Evolutionary conservation across 2,329 filamentous ascomycete genomes (phyloP), one percentile per base, ranked within the genome.

Genomic region (Aspergillus arachidicola): DNA sequence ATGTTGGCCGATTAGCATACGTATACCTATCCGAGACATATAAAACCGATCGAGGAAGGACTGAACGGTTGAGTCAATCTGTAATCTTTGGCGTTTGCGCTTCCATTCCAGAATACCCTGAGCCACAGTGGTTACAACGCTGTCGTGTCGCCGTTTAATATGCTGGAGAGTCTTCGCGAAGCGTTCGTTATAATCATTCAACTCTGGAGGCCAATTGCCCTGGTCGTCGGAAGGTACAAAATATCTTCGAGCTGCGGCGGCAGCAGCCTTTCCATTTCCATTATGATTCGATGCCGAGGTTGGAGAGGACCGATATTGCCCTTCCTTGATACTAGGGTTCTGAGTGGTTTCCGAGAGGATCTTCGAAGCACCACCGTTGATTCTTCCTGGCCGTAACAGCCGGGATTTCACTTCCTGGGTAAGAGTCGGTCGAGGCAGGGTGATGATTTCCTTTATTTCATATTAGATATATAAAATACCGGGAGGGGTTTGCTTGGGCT

Each of bases 71-170:
- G 94, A 90, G 80, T 98, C 95, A 74, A 99, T 99, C 76, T 98
- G 95, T 90, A 98, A 95, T 59, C 95, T 89, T 84, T 99, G 95
- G 66, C 93, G 88, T 76, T 91, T 94, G 61, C 94, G 92, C 83
- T 99, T 99, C 85, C 96, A 99, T 81, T 99, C 95, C 63, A 98
- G 86, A 69, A 99, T 97, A 64, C 95, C 95, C 80, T 99, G 94
- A 6, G 95, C 95, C 80, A 99, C 95, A 9, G 95, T 99, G 21
- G 95, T 99, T 56, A 99, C 95, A 66, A 99, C 95, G 72, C 94
- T 90, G 79, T 99, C 95, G 81, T 99, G 95, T 74, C 95, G 86
- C 78, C 94, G 85, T 84, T 99, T 99, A 82, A 99, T 98, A 71
- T 91, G 90, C 77, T 98, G 91, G 53, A 99, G 84, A 4, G 92